phyloP scores from a whole-genome alignment of 768 basidiomycete species.

The Lyophyllum atratum region DNA sequence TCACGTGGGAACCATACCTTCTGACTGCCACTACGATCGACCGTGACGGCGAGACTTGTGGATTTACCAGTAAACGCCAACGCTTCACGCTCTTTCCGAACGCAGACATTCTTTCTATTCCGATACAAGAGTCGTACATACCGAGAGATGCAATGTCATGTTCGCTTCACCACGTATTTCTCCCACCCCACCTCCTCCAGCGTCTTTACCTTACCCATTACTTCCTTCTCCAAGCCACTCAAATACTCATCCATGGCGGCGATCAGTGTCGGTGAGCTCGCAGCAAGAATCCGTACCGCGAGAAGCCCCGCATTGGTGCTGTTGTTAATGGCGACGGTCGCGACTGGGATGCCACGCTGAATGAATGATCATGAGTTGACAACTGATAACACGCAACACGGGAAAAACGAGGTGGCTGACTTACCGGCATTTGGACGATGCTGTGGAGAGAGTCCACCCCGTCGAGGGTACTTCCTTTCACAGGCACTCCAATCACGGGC shows the following conservation, averaged over 20 bases:
- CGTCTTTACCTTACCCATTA: conserved; percentile 75
- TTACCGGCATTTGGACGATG: conserved; percentile 98
- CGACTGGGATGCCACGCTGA: too few species aligned
- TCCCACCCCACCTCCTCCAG: conserved; percentile 87
- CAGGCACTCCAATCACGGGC: conserved; percentile 96
- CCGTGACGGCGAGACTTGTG: too few species aligned
- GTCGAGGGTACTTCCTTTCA: conserved; percentile 90
- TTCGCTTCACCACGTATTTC: conserved; percentile 56
- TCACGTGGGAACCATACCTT: too few species aligned
- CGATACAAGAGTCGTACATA: too few species aligned
- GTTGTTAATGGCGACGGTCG: conserved; percentile 97
- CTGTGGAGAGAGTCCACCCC: conserved; percentile 97
- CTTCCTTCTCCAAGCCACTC: conserved; percentile 68
- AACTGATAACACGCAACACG: too few species aligned
- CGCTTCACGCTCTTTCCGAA: too few species aligned
- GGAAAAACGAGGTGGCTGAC: conserved; percentile 39
- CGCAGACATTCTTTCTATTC: too few species aligned
- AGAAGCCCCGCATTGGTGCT: conserved; percentile 91
- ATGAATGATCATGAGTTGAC: too few species aligned
- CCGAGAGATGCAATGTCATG: conserved; percentile 15
- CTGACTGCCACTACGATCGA: too few species aligned
- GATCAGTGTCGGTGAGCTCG: conserved; percentile 67
- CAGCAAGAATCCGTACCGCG: conserved; percentile 86
- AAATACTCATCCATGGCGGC: conserved; percentile 76
- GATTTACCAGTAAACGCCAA: too few species aligned